A percentile compares a stretch with the other conserved stretches of the same genome.
phyloP scores from a whole-genome alignment of 345 rosid genomes.

The Reutealis trisperma region DNA sequence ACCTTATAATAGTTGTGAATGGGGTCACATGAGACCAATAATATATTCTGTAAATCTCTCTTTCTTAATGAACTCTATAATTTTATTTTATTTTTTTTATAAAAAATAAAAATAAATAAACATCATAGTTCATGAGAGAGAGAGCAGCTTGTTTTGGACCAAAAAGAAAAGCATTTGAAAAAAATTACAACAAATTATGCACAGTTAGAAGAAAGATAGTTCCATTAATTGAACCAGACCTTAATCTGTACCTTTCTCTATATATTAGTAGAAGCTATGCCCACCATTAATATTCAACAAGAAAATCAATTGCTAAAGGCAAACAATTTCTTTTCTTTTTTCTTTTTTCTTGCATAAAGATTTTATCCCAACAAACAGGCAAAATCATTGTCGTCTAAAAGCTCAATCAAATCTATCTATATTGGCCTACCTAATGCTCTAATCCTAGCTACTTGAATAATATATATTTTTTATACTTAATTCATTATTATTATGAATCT shows the following conservation, averaged over 20 bases:
- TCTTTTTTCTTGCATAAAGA: neutral
- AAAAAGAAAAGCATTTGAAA: neutral
- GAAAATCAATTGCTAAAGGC: slow-evolving; percentile 28
- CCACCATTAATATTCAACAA: slow-evolving; percentile 20
- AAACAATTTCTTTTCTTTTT: neutral
- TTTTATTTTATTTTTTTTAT: no score
- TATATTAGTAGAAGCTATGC: neutral
- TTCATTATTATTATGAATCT: slow-evolving; percentile 23
- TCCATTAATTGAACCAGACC: slow-evolving; percentile 37
- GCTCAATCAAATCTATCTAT: slow-evolving; percentile 23
- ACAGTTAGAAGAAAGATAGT: neutral
- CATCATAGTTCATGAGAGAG: no score
- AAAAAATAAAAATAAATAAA: no score
- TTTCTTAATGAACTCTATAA: neutral
- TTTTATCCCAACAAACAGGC: slow-evolving; percentile 23
- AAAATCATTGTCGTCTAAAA: slow-evolving; percentile 45
- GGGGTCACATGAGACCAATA: slow-evolving; percentile 33
- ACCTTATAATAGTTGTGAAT: neutral
- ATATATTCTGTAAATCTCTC: slow-evolving; percentile 9
- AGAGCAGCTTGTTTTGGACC: slow-evolving; percentile 26
- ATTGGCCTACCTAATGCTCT: slow-evolving; percentile 16
- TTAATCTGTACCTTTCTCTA: slow-evolving; percentile 15
- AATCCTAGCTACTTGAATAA: slow-evolving; percentile 18
- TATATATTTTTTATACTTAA: neutral
- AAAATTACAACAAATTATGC: no score